Evolutionary conservation across 108 stramenopile species (phyloP), one percentile per base, ranked within the genome.

Genomic region (Aurantiochytrium sp.): DNA sequence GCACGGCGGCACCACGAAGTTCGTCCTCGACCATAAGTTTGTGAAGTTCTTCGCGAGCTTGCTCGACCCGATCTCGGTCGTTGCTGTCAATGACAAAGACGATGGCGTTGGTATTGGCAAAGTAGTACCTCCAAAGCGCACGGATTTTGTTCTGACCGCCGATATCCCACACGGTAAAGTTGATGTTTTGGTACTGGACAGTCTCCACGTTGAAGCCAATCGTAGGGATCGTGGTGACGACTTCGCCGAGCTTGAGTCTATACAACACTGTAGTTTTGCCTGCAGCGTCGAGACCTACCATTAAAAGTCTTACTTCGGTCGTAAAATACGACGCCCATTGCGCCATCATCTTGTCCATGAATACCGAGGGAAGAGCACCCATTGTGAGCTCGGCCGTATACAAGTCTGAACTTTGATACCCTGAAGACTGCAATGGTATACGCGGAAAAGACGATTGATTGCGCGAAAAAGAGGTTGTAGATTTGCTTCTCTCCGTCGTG

Each of bases 241-340:
- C 44, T 60, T 92, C 91, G 44, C 91, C 91, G 5, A 90, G 53
- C 47, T 90, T 90, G 35, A 92, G 53, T 29, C 73, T 72, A 76
- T 92, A 92, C 58, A 92, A 58, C 21, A 98, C 97, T 90, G 99
- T 99, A 60, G 99, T 99, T 93, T 99, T 99, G 92, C 99, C 99
- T 59, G 98, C 98, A 51, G 98, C 99, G 95, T 99, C 99, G 88
- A 99, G 97, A 93, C 99, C 99, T 58, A 99, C 99, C 99, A 99
- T 99, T 60, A 99, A 94, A 90, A 99, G 98, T 87, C 99, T 94
- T 97, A 97, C 98, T 94, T 99, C 99, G 94, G 98, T 98, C 95
- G 96, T 97, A 4, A 69, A 69, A 23, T 42, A 69, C 14, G 14
- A 16, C 42, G 64, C 64, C 64, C 64, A 69, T 23, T 69, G 64